These are phyloP conservation scores for Globisporangium perplexum DNA, from an alignment of 352 stramenopile species.

Conservation along the genomic window DNA sequence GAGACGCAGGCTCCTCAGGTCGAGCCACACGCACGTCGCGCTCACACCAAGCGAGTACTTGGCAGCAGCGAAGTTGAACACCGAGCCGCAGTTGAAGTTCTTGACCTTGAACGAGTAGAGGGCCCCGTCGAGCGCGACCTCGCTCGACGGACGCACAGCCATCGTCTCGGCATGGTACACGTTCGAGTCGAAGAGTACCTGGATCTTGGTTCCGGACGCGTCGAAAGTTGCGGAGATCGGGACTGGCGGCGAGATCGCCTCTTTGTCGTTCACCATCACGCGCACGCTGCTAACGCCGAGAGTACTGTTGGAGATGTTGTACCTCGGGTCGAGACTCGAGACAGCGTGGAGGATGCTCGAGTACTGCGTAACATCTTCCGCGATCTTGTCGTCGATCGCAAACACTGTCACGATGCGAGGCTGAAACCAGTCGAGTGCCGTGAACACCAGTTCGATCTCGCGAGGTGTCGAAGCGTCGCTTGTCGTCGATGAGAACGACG, in stretches of 20 bases:
- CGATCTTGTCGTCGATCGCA: conserved; percentile 53
- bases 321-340: conserved; percentile 40
- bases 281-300: conserved; percentile 32
- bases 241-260: conserved; percentile 52
- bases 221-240: conserved; percentile 47
- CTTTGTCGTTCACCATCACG: conserved; percentile 57
- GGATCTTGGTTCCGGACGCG: conserved; percentile 37
- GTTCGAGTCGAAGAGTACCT: conserved; percentile 53
- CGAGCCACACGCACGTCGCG: conserved; percentile 44
- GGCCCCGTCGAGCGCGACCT: neutral
- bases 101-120: conserved; percentile 30
- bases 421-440: conserved; percentile 48
- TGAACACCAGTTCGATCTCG: conserved; percentile 49
- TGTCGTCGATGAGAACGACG: conserved; percentile 6
- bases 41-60: conserved; percentile 34
- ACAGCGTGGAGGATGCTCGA: conserved; percentile 38
- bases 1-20: conserved; percentile 44
- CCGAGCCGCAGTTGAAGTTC: conserved; percentile 39
- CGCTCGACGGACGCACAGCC: conserved; percentile 17
- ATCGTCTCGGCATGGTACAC: conserved; percentile 70
- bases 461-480: conserved; percentile 7
- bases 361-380: conserved; percentile 54
- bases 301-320: conserved; percentile 58
- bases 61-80: conserved; percentile 31
- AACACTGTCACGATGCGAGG: conserved; percentile 41